Percentiles rank a stretch among this genome's conserved stretches.
These are phyloP conservation scores for Citrullus amarus DNA, from an alignment of 306 rosid species.

Conservation along the genomic window DNA sequence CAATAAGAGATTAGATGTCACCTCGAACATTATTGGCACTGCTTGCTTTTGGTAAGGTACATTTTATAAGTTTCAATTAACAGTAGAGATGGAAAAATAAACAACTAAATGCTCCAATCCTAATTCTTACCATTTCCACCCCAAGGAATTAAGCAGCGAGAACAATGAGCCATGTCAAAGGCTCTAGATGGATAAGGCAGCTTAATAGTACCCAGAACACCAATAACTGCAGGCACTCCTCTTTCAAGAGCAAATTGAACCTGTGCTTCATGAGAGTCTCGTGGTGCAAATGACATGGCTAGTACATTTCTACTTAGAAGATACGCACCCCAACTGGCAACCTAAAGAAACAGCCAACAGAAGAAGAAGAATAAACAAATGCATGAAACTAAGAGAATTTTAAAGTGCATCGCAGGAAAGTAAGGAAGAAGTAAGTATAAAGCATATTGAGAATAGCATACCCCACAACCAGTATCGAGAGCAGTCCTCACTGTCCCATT, in stretches of 20 bases:
- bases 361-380: neutral
- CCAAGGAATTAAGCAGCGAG: slow-evolving; percentile 96
- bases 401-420: neutral
- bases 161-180: slow-evolving; percentile 99
- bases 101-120: neutral
- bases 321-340: slow-evolving; percentile 98
- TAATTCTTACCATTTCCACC: slow-evolving; percentile 67
- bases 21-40: neutral
- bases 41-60: neutral
- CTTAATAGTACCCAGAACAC: slow-evolving; percentile 80
- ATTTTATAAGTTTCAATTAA: neutral
- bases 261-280: slow-evolving; percentile 96
- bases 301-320: slow-evolving; percentile 81
- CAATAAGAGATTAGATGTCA: slow-evolving; percentile 11
- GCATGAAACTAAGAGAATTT: neutral
- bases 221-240: slow-evolving; percentile 88
- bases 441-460: slow-evolving; percentile 25
- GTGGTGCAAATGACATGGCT: slow-evolving; percentile 94
- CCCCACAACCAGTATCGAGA: slow-evolving; percentile 99
- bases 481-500: slow-evolving; percentile 91
- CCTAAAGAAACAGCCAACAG: slow-evolving; percentile 27
- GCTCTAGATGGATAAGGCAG: slow-evolving; percentile 87
- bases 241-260: slow-evolving; percentile 98
- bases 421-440: neutral
- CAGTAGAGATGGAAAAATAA: neutral